Evolutionary conservation across 345 rosid species (phyloP), one percentile per base, ranked within the genome.

Genomic region (Bruguiera gymnorhiza): DNA sequence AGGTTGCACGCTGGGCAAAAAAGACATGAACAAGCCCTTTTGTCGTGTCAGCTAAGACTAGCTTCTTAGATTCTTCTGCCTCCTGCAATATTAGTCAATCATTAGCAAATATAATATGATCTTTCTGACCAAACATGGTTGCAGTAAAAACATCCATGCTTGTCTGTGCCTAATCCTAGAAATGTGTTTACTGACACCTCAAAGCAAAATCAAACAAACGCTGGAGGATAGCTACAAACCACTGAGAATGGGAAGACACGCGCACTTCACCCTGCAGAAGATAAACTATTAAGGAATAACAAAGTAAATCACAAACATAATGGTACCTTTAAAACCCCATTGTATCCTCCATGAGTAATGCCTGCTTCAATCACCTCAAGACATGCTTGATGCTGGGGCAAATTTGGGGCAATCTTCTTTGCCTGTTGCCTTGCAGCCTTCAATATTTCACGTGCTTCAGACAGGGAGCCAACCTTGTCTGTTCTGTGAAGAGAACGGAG

Each of bases 321-420:
- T 3, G 24, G 62, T 78, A 91, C 98, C 98, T 87, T 83, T 13
- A 94, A 84, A 80, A 91, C 87, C 39, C 98, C 98, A 69, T 34
- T 84, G 65, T 94, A 89, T 75, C 98, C 97, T 78, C 97, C 98
- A 82, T 94, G 96, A 74, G 87, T 36, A 65, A 94, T 75, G 67
- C 98, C 98, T 51, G 87, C 97, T 84, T 94, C 98, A 43, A 94
- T 91, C 65, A 89, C 93, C 78, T 91, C 93, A 81, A 94, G 87
- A 78, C 88, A 85, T 70, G 79, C 97, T 63, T 70, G 90, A 79
- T 89, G 97, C 83, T 94, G 98, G 66, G 97, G 97, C 89, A 89
- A 77, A 84, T 94, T 87, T 69, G 84, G 86, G 46, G 98, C 93
- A 75, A 81, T 78, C 83, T 83, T 88, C 86, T 80, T 91, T 66